Base-by-base conservation (phyloP, 139 green algal genomes). In the Auxenochlorella pyrenoidosa region DNA sequence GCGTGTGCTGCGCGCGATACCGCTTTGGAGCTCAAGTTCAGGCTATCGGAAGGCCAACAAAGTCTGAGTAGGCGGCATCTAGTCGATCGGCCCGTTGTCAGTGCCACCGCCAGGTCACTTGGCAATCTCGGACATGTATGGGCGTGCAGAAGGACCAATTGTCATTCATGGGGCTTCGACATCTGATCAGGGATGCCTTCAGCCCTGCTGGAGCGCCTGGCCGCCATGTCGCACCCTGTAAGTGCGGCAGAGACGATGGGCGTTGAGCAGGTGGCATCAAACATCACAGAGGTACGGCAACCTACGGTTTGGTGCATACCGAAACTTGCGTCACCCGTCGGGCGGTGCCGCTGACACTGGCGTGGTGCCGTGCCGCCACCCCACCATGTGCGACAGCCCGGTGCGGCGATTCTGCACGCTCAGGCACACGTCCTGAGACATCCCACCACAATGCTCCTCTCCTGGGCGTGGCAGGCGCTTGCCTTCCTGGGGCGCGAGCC, bases 401-500 rank as follows among this genome's bases (percentile, higher is more conserved):
- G 26, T 22, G 8, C 22, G 1, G 24, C 5, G 63, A 1, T 71
- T 30, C 22, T 32, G 63, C 63, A 30, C 18, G n/a, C n/a, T n/a
- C n/a, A n/a, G n/a, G n/a, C n/a, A n/a, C n/a, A n/a, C n/a, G n/a
- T n/a, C n/a, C n/a, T 6, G 47, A 54, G 10, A 54, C 10, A 4
- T 6, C 12, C 70, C 16, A 10, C 70, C 70, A 34, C 70, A 38
- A 16, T 80, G 30, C 44, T 82, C n/a, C 70, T 24, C 0, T 28
- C 75, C 28, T 10, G 3, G 44, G 34, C 30, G 5, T 36, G 36
- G 18, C 72, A 89, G 76, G 85, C 85, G 10, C 75, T 89, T 34
- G 22, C 60, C n/a, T 83, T 86, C 18, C 58, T 89, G 34, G 85
- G 85, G 22, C 85, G 85, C 26, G 51, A 82, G 24, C 30, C 85